Conservation (phyloP, 345 rosid species). For the Conringia planisiliqua region DNA sequence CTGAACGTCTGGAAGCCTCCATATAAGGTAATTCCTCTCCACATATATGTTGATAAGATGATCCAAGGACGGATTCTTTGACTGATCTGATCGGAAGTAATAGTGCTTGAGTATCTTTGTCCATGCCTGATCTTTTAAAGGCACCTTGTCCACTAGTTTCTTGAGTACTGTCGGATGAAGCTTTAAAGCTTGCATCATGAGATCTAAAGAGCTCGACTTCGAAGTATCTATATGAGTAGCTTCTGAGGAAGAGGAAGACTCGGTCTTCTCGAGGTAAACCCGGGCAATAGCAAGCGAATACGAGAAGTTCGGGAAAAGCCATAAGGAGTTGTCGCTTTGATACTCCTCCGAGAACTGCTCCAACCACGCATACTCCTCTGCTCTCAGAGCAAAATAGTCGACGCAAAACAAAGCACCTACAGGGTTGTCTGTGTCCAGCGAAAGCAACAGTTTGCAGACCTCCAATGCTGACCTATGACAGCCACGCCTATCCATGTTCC, state of each 20-base stretch:
- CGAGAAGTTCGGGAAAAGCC: constrained; percentile 88
- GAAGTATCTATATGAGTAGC: constrained; percentile 23
- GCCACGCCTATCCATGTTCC: constrained; percentile 83
- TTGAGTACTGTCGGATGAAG: constrained; percentile 77
- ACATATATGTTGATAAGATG: constrained; percentile 74
- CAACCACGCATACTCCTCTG: constrained; percentile 78
- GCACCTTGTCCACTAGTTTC: constrained; percentile 74
- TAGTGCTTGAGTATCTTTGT: constrained; percentile 55
- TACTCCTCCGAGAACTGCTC: constrained; percentile 74
- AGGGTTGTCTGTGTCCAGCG: constrained; percentile 75
- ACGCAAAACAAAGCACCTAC: constrained; percentile 87
- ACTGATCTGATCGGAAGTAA: constrained; percentile 58
- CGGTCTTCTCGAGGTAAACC: constrained; percentile 58
- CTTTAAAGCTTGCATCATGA: constrained; percentile 86
- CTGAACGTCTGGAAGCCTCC: constrained; percentile 91
- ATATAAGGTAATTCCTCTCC: constrained; percentile 73
- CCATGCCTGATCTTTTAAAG: constrained; percentile 80
- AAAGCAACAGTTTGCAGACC: constrained; percentile 82
- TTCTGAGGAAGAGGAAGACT: constrained; percentile 34
- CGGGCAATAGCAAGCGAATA: constrained; percentile 85
- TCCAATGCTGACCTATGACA: constrained; percentile 90
- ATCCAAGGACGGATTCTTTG: constrained; percentile 67
- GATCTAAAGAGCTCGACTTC: constrained; percentile 58
- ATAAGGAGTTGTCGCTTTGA: constrained; percentile 64
- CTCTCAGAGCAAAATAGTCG: constrained; percentile 85